Conservation (phyloP, 768 basidiomycete genomes). For the Hydnomerulius pinastri region DNA sequence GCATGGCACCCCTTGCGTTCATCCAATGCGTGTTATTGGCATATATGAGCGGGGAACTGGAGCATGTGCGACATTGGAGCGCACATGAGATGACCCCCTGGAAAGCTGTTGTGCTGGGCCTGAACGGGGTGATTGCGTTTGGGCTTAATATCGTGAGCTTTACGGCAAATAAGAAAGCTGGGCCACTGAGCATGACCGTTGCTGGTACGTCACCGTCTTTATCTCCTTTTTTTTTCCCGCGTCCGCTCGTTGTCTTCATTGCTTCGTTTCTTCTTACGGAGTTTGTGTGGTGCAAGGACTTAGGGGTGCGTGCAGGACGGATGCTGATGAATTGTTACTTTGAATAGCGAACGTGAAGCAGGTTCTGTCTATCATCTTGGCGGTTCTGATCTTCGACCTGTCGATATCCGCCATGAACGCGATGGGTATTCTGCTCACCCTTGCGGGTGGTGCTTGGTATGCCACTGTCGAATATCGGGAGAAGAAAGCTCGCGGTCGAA, state of each 20-base stretch:
- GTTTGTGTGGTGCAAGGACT: too few relatives aligned
- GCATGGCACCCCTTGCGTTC: conserved; percentile 92
- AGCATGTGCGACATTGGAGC: conserved; percentile 52
- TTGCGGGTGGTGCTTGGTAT: conserved; percentile 85
- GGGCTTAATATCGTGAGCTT: conserved; percentile 93
- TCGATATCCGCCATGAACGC: conserved; percentile 79
- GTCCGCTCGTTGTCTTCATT: conserved; percentile 6
- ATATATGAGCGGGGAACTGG: conserved; percentile 78
- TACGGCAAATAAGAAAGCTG: conserved; percentile 91
- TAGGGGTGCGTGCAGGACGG: neutral
- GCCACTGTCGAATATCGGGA: conserved; percentile 65
- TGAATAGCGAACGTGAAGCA: conserved; percentile 85
- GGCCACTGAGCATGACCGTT: conserved; percentile 89
- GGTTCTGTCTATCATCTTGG: conserved; percentile 83
- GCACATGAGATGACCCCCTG: conserved; percentile 38
- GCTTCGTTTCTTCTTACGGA: too few relatives aligned
- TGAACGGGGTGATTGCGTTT: conserved; percentile 90
- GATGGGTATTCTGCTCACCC: conserved; percentile 80
- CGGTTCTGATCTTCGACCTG: conserved; percentile 82
- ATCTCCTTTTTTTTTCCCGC: neutral
- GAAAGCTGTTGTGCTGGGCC: conserved; percentile 54
- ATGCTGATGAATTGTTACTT: conserved; percentile 8
- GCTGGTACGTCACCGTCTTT: conserved; percentile 56
- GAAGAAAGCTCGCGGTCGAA: conserved; percentile 31
- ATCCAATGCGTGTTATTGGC: conserved; percentile 83